Conservation (phyloP, 179 eudicot species). For the Patellifolia procumbens region DNA sequence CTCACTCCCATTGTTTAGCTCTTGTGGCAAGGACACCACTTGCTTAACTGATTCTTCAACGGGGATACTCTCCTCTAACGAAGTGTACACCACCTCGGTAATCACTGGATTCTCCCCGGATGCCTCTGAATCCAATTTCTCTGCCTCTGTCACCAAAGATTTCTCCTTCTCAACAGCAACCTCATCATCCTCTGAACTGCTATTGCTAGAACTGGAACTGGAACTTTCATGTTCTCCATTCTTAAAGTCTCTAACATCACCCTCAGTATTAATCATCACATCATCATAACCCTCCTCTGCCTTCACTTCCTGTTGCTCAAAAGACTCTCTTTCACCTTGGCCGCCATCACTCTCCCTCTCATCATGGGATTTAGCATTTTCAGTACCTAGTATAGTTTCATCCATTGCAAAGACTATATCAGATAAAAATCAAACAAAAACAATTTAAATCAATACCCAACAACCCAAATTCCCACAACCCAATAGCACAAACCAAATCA, state of each 20-base stretch:
- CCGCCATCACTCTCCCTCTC: slow-evolving; percentile 58
- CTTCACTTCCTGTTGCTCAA: slow-evolving; percentile 30
- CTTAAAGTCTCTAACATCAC: slow-evolving; percentile 21
- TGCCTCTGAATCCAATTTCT: too few species aligned
- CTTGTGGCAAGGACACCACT: slow-evolving; percentile 29
- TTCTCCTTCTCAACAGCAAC: slow-evolving; percentile 44
- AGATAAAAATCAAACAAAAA: slow-evolving; percentile 16
- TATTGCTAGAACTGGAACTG: slow-evolving; percentile 36
- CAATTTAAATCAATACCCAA: slow-evolving; percentile 21
- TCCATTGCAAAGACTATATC: slow-evolving; percentile 36
- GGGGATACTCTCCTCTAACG: slow-evolving; percentile 30
- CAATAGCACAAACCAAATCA: slow-evolving; percentile 15
- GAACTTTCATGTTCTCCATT: slow-evolving; percentile 34
- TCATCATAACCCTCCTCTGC: slow-evolving; percentile 35
- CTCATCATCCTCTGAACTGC: slow-evolving; percentile 67
- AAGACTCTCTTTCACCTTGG: slow-evolving; percentile 38
- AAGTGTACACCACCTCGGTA: slow-evolving; percentile 9
- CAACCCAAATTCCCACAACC: slow-evolving; percentile 24
- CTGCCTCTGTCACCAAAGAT: slow-evolving; percentile 34
- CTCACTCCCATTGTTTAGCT: slow-evolving; percentile 23
- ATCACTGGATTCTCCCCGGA: slow-evolving; percentile 22
- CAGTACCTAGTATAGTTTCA: slow-evolving; percentile 59
- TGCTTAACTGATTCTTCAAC: slow-evolving; percentile 42
- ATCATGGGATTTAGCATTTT: slow-evolving; percentile 41
- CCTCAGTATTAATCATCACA: slow-evolving; percentile 27